A percentile compares a stretch with the other conserved stretches of the same genome.
phyloP scores from a whole-genome alignment of 192 early-diverging fungal species.

The Anaeromyces robustus region DNA sequence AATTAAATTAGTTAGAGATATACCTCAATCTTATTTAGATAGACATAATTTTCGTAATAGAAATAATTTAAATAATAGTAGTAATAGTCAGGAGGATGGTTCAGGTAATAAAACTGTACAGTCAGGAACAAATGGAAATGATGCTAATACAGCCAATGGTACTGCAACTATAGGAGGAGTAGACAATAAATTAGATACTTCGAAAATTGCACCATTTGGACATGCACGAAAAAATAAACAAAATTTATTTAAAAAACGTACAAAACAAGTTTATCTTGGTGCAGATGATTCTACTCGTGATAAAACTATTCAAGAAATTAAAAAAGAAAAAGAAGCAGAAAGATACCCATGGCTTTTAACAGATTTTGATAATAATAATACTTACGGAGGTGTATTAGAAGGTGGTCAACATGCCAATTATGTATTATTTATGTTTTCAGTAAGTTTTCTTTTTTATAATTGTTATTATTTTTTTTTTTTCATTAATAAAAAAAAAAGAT shows the following conservation, averaged over 20 bases:
- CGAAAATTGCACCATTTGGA: constrained; percentile 54
- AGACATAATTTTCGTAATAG: neutral
- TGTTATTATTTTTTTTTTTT: no score
- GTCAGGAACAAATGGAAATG: neutral
- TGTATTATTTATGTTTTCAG: constrained; percentile 45
- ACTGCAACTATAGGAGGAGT: neutral
- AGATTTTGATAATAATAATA: constrained; percentile 53
- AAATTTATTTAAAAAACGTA: constrained; percentile 64
- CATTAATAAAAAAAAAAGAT: no score
- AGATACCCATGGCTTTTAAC: constrained; percentile 60
- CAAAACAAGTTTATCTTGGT: constrained; percentile 52
- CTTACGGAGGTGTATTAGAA: constrained; percentile 36
- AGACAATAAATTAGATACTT: constrained; percentile 21
- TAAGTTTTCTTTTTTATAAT: neutral
- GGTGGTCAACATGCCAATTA: constrained; percentile 54
- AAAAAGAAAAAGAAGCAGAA: constrained; percentile 53
- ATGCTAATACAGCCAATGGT: neutral
- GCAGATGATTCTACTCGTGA: constrained; percentile 52
- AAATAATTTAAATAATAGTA: neutral
- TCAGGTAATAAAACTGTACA: neutral
- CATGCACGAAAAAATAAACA: constrained; percentile 60
- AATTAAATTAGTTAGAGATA: neutral
- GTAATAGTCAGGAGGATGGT: neutral
- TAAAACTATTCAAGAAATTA: neutral
- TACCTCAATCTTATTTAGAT: neutral